These are phyloP conservation scores for Rostrohypoxylon terebratum DNA, from an alignment of 495 filamentous ascomycete species.

Conservation along the genomic window DNA sequence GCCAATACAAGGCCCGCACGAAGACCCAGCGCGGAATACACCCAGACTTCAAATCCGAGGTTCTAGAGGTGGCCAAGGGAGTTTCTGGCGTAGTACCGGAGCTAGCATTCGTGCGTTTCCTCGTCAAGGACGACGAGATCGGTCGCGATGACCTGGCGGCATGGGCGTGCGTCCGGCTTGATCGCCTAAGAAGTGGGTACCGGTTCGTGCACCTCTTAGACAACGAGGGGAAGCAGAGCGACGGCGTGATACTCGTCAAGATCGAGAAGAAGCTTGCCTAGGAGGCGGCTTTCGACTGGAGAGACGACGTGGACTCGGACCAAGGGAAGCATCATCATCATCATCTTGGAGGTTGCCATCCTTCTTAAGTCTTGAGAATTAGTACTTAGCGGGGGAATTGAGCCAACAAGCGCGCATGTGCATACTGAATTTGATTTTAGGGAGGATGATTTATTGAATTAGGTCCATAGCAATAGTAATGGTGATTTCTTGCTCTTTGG, in stretches of 20 bases:
- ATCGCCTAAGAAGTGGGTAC: conserved; percentile 79
- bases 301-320: background rate
- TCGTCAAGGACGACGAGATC: conserved; percentile 85
- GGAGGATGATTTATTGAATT: background rate
- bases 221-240: conserved; percentile 67
- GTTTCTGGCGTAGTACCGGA: conserved; percentile 78
- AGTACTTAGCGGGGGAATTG: conserved; percentile 11
- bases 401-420: conserved; percentile 14
- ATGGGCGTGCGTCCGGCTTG: conserved; percentile 89
- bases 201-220: conserved; percentile 80
- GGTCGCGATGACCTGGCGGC: conserved; percentile 79
- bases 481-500: background rate
- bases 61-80: conserved; percentile 66
- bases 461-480: conserved; percentile 9
- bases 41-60: conserved; percentile 77
- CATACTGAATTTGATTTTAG: conserved; percentile 10
- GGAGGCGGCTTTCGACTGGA: conserved; percentile 19
- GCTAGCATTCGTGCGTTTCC: conserved; percentile 86
- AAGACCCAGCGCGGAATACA: conserved; percentile 69
- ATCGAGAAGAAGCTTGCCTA: conserved; percentile 67
- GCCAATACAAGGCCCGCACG: conserved; percentile 78
- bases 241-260: conserved; percentile 76
- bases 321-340: background rate
- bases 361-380: conserved; percentile 26
- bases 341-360: background rate